Evolutionary conservation across 495 filamentous ascomycete genomes (phyloP).

Genomic region (Aspergillus carlsbadensis): DNA sequence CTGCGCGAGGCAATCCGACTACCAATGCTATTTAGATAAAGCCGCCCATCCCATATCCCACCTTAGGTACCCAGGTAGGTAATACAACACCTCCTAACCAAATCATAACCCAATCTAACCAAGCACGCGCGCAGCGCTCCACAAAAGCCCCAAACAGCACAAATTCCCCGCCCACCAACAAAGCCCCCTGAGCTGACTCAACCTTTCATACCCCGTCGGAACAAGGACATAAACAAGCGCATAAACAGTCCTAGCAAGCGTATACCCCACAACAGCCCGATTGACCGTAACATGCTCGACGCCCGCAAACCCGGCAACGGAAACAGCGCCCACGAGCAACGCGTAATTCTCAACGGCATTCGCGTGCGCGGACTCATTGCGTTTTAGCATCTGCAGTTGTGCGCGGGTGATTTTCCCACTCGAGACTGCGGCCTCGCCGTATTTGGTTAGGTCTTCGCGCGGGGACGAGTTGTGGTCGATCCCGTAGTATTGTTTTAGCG

Average conservation of each 20-base stretch:
- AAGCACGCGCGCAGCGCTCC: slow-evolving; percentile 17
- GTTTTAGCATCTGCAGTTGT: slow-evolving; percentile 43
- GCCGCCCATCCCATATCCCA: too few species aligned
- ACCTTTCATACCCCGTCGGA: slow-evolving; percentile 16
- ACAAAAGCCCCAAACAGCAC: slow-evolving; percentile 26
- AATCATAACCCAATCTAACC: not conserved
- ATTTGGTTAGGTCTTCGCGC: slow-evolving; percentile 43
- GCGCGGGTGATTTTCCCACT: slow-evolving; percentile 46
- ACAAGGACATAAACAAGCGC: slow-evolving; percentile 25
- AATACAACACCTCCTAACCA: too few species aligned
- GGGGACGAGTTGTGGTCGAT: slow-evolving; percentile 51
- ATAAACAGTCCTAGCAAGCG: slow-evolving; percentile 23
- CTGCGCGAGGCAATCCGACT: too few species aligned
- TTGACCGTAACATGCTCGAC: slow-evolving; percentile 23
- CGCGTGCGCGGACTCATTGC: slow-evolving; percentile 46
- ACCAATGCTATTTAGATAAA: too few species aligned
- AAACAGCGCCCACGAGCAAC: slow-evolving; percentile 22
- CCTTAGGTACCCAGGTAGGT: too few species aligned
- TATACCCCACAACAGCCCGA: slow-evolving; percentile 26
- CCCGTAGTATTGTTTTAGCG: slow-evolving; percentile 45
- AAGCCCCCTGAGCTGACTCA: slow-evolving; percentile 20
- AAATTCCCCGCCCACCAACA: slow-evolving; percentile 33
- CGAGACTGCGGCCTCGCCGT: slow-evolving; percentile 44
- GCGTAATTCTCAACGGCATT: slow-evolving; percentile 47
- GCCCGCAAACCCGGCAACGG: slow-evolving; percentile 24